phyloP scores from a whole-genome alignment of 176 grass and related monocot genomes.

The Otatea glauca region DNA sequence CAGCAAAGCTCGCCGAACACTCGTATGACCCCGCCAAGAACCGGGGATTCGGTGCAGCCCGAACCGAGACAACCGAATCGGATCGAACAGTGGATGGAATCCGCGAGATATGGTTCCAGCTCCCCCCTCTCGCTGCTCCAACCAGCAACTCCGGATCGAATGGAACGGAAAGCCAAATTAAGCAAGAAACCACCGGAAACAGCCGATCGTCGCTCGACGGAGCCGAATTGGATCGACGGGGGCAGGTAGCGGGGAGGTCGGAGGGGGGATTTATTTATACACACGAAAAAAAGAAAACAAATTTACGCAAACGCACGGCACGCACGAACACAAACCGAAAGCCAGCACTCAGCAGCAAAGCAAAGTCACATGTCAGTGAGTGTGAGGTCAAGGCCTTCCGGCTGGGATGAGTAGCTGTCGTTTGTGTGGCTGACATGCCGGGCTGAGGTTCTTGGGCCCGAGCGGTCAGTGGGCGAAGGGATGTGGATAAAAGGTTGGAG shows the following conservation, averaged over 20 bases:
- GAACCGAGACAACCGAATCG: background rate
- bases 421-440: too few relatives aligned
- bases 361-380: too few relatives aligned
- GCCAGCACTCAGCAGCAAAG: background rate
- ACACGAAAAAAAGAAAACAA: background rate
- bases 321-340: constrained; percentile 31
- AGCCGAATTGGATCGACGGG: background rate
- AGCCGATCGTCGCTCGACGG: constrained; percentile 9
- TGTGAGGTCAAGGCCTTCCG: too few relatives aligned
- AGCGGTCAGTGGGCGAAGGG: too few relatives aligned
- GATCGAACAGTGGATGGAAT: background rate
- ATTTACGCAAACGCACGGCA: background rate
- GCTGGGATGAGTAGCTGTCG: too few relatives aligned
- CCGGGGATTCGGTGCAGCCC: background rate
- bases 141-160: background rate
- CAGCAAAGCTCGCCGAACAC: background rate
- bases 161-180: background rate
- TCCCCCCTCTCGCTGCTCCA: background rate
- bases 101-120: background rate
- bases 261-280: background rate
- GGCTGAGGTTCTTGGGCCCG: too few relatives aligned
- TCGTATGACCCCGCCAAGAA: background rate
- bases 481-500: too few relatives aligned
- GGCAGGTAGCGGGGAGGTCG: background rate
- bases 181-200: background rate